Conservation (phyloP, 1,284 basidiomycete genomes). For the Cutaneotrichosporon curvatum region DNA sequence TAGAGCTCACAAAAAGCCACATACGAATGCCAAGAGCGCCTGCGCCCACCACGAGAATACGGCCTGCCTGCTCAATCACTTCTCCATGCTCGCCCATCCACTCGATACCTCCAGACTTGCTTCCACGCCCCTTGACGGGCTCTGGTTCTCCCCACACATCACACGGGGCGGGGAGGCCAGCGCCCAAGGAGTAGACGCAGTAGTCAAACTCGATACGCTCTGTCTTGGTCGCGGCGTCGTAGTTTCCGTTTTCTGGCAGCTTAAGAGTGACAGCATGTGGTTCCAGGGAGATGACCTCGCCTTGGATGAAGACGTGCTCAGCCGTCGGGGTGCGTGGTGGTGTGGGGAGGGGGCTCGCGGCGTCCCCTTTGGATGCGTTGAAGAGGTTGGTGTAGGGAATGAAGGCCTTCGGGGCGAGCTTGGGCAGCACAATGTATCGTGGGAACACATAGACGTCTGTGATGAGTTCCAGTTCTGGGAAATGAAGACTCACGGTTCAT, state of each 20-base stretch:
- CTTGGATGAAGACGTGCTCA: not conserved
- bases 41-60: conserved; percentile 48
- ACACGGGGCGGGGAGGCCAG: conserved; percentile 41
- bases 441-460: conserved; percentile 50
- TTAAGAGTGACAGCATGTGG: conserved; percentile 51
- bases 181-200: conserved; percentile 46
- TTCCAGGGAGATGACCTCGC: conserved; percentile 39
- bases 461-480: not conserved
- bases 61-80: conserved; percentile 36
- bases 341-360: not conserved
- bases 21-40: conserved; percentile 50
- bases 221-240: not conserved
- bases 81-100: conserved; percentile 26
- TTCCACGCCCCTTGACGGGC: conserved; percentile 20
- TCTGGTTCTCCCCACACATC: conserved; percentile 38
- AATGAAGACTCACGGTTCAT: conserved; percentile 34
- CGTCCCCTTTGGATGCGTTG: conserved; percentile 5
- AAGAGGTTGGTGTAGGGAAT: conserved; percentile 58
- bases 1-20: conserved; percentile 10
- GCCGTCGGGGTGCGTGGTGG: too few species aligned
- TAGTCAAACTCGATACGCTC: conserved; percentile 45
- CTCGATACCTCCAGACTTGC: conserved; percentile 30
- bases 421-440: conserved; percentile 46
- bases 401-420: conserved; percentile 52
- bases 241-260: conserved; percentile 13